Evolutionary conservation across 2,329 filamentous ascomycete genomes (phyloP).

Genomic region (Talaromyces funiculosus): DNA sequence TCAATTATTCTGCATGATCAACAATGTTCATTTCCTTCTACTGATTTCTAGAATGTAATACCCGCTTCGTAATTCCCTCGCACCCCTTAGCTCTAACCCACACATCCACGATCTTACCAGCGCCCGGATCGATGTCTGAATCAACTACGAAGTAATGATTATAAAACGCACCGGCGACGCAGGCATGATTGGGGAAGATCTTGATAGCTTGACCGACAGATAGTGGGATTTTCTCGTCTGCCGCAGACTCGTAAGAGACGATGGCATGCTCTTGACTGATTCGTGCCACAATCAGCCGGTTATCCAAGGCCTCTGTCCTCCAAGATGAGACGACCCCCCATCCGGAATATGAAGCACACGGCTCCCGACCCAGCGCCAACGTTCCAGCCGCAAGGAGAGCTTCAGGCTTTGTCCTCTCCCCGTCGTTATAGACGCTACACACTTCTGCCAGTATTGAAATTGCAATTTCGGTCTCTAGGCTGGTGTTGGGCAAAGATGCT

Average conservation of each 20-base stretch:
- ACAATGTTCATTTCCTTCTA: background rate
- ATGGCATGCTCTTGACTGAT: background rate
- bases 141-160: background rate
- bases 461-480: background rate
- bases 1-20: background rate
- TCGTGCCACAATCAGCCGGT: background rate
- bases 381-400: background rate
- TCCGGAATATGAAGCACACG: background rate
- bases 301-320: background rate
- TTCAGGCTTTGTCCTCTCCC: background rate
- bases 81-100: constrained; percentile 51
- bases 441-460: background rate
- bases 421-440: background rate
- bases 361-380: background rate
- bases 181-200: background rate
- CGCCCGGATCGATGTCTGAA: constrained; percentile 20
- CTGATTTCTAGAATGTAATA: background rate
- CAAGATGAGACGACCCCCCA: background rate
- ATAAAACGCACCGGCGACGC: background rate
- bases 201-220: background rate
- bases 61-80: background rate
- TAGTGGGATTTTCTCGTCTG: background rate
- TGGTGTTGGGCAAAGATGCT: background rate
- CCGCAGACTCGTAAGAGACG: background rate
- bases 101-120: constrained; percentile 65